Evolutionary conservation across 2,329 filamentous ascomycete species (phyloP).

Genomic region (Diaporthe batatas): DNA sequence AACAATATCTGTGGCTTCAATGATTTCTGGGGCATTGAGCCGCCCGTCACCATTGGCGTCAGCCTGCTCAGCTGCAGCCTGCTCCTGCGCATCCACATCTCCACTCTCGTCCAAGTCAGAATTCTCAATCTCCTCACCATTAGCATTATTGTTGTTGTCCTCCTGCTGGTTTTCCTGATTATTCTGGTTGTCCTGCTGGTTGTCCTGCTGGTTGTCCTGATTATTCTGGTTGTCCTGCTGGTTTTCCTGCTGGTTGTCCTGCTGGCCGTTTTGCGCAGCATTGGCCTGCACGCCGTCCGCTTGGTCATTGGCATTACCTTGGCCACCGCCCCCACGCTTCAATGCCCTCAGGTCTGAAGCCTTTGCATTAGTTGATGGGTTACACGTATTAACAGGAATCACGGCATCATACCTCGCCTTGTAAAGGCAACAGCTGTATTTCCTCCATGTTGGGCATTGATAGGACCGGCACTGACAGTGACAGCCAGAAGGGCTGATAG

Average conservation of each 20-base stretch:
- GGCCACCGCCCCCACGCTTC: conserved; percentile 1
- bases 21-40: conserved; percentile 5
- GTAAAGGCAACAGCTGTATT: neutral
- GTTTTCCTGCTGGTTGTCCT: neutral
- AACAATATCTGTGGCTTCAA: conserved; percentile 9
- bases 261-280: neutral
- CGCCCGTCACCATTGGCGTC: conserved; percentile 12
- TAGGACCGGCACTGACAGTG: conserved; percentile 5
- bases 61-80: conserved; percentile 11
- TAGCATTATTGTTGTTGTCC: neutral
- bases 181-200: neutral
- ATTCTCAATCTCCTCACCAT: neutral
- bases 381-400: too few species aligned
- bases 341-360: neutral
- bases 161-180: neutral
- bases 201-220: neutral
- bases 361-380: neutral
- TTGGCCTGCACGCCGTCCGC: neutral
- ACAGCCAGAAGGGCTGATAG: conserved; percentile 6
- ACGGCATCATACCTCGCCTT: neutral
- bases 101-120: conserved; percentile 12
- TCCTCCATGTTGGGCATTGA: neutral
- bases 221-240: neutral
- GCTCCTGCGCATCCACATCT: conserved; percentile 8
- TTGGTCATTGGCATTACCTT: neutral